Conservation (phyloP, 2,329 filamentous ascomycete species). For the Talaromyces sp. region DNA sequence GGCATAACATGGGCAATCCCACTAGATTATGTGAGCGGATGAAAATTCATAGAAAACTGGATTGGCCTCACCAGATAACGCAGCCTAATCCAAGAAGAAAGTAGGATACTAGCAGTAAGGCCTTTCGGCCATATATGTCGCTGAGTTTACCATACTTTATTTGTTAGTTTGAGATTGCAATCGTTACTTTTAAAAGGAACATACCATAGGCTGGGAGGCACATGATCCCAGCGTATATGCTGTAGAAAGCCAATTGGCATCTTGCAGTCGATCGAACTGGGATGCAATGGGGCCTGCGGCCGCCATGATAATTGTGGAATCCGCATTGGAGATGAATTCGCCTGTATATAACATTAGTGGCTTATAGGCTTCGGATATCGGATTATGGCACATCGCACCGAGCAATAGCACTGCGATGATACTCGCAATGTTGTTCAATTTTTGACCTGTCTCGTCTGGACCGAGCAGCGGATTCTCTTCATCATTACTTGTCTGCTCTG, state of each 20-base stretch:
- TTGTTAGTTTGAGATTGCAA: constrained; percentile 16
- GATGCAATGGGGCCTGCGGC: constrained; percentile 64
- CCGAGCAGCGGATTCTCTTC: constrained; percentile 8
- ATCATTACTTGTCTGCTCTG: neutral
- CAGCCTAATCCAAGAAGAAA: constrained; percentile 52
- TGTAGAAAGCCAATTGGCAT: constrained; percentile 60
- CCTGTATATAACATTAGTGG: constrained; percentile 36
- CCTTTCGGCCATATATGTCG: constrained; percentile 58
- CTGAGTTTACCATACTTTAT: constrained; percentile 55
- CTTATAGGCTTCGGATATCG: neutral
- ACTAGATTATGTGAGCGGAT: constrained; percentile 23
- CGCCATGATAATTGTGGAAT: constrained; percentile 64
- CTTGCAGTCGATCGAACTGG: constrained; percentile 57
- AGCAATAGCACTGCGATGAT: constrained; percentile 33
- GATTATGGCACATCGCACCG: constrained; percentile 23
- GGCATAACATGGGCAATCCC: constrained; percentile 40
- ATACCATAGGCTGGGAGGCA: constrained; percentile 54
- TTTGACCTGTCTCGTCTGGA: neutral
- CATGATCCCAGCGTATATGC: constrained; percentile 53
- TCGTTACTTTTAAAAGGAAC: neutral
- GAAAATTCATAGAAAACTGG: neutral
- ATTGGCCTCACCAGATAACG: constrained; percentile 34
- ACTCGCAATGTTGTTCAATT: constrained; percentile 24
- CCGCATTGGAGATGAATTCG: constrained; percentile 65
- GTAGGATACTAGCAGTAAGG: constrained; percentile 52